Conservation (phyloP, 2,329 filamentous ascomycete genomes). For the Pseudopyricularia cyperi region DNA sequence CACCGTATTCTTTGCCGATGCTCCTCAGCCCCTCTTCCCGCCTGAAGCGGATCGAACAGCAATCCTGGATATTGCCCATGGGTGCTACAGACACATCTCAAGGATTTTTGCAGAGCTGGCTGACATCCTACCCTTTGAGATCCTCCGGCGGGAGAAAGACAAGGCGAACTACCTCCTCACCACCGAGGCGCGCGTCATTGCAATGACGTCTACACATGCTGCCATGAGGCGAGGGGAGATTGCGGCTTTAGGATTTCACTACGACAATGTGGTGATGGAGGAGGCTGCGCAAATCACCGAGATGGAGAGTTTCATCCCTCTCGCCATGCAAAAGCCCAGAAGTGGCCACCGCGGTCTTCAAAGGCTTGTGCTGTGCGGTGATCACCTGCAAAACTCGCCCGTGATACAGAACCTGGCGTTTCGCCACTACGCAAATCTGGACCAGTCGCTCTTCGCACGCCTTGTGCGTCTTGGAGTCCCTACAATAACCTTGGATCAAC, state of each 20-base stretch:
- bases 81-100: conserved; percentile 78
- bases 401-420: conserved; percentile 92
- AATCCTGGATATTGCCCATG: conserved; percentile 63
- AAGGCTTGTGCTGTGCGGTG: conserved; percentile 82
- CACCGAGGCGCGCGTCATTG: conserved; percentile 92
- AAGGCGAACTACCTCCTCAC: conserved; percentile 93
- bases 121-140: conserved; percentile 90
- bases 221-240: conserved; percentile 91
- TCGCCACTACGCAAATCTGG: conserved; percentile 87
- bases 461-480: conserved; percentile 89
- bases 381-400: conserved; percentile 93
- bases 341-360: conserved; percentile 65
- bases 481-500: conserved; percentile 77
- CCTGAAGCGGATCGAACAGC: conserved; percentile 48
- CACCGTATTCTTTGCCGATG: conserved; percentile 72
- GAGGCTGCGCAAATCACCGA: conserved; percentile 97
- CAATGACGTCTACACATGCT: conserved; percentile 97
- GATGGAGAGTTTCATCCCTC: conserved; percentile 89
- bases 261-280: conserved; percentile 97
- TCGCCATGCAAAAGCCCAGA: conserved; percentile 76
- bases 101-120: conserved; percentile 88
- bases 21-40: conserved; percentile 76
- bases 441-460: conserved; percentile 88
- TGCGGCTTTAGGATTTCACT: conserved; percentile 81
- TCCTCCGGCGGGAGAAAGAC: conserved; percentile 75